Evolutionary conservation across 2,329 filamentous ascomycete genomes (phyloP), one percentile per base, ranked within the genome.

Genomic region (Microsporum audouinii): DNA sequence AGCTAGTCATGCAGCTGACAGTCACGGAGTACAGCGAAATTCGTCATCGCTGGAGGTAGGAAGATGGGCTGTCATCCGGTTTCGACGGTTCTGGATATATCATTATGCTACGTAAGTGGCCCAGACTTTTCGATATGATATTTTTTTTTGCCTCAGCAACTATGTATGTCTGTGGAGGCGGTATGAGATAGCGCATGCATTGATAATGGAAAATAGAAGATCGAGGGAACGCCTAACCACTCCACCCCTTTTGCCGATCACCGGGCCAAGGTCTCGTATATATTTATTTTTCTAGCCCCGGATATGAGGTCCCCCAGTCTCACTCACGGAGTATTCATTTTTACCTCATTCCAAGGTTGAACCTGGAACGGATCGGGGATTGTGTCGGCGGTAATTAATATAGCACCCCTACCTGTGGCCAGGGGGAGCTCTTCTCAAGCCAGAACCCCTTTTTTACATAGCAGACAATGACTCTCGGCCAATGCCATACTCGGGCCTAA

Each of bases 221-320:
- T 55, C 51, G 1, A 55, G 31, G 45, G 51, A 55, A 55, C 31
- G 51, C 51, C 51, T 55, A 36, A 36, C 45, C 45, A 36, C 31
- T 55, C 51, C 51, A 55, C 51, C 51, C 51, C 51, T 55, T 43
- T n/a, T 55, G 51, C 33, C 51, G 51, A 55, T 55, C 51, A 14
- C 51, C 31, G 6, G 31, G 2, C n/a, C 7, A 23, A n/a, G 33
- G 23, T 12, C 51, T 55, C 51, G 51, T 55, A 55, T 34, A 55
- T 36, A 55, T 55, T 55, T 17, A 55, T 27, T 55, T 55, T 55
- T 36, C 45, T 29, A 12, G 45, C 27, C 5, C 45, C 45, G 45
- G 45, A 29, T 51, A 51, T 31, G 31, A 36, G 29, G 51, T 36
- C 33, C 33, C 17, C 51, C 51, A 55, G 33, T 36, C 14, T 55